Base-by-base conservation (phyloP, 1,284 basidiomycete genomes). In the Irpex lacteus region DNA sequence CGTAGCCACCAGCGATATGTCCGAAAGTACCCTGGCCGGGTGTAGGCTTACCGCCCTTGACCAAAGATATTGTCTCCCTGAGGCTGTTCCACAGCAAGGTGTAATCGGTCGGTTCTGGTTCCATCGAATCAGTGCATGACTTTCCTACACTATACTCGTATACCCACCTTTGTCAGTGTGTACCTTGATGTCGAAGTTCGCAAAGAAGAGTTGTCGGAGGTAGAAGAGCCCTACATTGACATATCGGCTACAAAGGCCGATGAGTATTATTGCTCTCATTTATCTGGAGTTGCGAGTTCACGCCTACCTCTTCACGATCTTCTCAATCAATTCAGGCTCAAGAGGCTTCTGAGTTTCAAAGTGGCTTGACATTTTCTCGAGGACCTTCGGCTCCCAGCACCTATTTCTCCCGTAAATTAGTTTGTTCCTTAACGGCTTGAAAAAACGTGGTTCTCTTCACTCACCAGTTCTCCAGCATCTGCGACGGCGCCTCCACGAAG, bases 381-480 rank as follows among this genome's bases (percentile, higher is more conserved):
- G 80, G 5, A 93, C 90, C 64, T 85, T 81, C 0, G 87, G 88
- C 71, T 93, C 91, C 89, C 90, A 94, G 72, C 91, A 90, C 86
- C 86, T 86, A 56, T 40, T 60, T 37, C 32, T 26, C 26, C 26
- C 55, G 26, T 36, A 3, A 32, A 18, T 11, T 9, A 58, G 4
- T 44, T 2, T 44, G 15, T 5, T 44, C 5, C 37, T 7, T 32
- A 19, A 26, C 0, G 26, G 3, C 26, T 21, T 34, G 21, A 36
- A n/a, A 4, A 2, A 8, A 36, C 32, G 11, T 37, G 40, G 21
- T 18, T 32, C 32, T 34, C 54, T 13, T 18, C 8, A 65, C 78
- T 6, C 55, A 87, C 94, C 93, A 96, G 73, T 95, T 94, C 77
- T 96, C 94, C 65, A 95, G 80, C 94, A 95, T 95, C 77, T 95